phyloP scores from a whole-genome alignment of 1,284 basidiomycete species.

The Leccinum brunneo-olivaceum region DNA sequence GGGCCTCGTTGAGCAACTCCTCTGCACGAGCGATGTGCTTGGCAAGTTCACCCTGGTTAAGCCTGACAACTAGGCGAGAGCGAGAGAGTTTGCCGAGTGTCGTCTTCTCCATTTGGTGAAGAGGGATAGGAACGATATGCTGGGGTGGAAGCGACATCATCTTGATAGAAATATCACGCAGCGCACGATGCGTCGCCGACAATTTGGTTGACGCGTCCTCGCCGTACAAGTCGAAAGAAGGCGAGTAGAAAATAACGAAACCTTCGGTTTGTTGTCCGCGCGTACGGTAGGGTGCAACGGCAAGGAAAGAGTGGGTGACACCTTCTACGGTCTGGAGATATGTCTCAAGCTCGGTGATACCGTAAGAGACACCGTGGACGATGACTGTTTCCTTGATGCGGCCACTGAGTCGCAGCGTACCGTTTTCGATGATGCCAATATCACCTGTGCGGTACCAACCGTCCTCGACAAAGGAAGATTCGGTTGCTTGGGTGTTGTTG shows the following conservation, averaged over 20 bases:
- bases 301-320: constrained; percentile 33
- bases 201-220: constrained; percentile 18
- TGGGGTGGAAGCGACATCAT: constrained; percentile 23
- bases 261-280: constrained; percentile 29
- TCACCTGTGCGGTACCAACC: constrained; percentile 43
- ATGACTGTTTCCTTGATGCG: constrained; percentile 42
- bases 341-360: constrained; percentile 36
- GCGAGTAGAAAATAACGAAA: constrained; percentile 29
- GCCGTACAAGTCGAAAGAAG: constrained; percentile 19
- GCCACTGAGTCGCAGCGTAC: constrained; percentile 35
- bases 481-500: constrained; percentile 35
- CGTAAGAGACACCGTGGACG: constrained; percentile 42
- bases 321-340: constrained; percentile 37
- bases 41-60: constrained; percentile 26
- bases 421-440: constrained; percentile 32
- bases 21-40: constrained; percentile 27
- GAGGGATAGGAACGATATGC: constrained; percentile 25
- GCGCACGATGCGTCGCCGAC: constrained; percentile 15
- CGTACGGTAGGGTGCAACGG: constrained; percentile 32
- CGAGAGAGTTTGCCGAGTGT: constrained; percentile 30
- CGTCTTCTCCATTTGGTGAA: constrained; percentile 28
- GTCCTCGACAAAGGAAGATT: constrained; percentile 34
- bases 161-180: constrained; percentile 19
- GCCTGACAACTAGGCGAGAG: constrained; percentile 24
- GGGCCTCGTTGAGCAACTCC: constrained; percentile 24